Conservation (phyloP, 192 early-diverging fungal species). For the Phlyctochytrium bullatum region DNA sequence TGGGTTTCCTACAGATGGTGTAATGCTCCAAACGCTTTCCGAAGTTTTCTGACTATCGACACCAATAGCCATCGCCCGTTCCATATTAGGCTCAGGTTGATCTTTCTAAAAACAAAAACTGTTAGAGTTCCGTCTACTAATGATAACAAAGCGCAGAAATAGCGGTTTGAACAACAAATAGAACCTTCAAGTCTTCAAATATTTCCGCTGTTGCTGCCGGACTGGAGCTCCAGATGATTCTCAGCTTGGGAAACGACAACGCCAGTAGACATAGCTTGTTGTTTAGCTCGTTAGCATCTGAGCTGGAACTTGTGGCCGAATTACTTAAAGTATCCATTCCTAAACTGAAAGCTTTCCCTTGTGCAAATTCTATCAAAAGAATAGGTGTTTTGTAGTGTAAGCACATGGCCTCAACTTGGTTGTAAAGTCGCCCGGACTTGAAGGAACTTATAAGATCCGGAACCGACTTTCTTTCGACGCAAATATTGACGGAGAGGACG, state of each 20-base stretch:
- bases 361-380: conserved; percentile 91
- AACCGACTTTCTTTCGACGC: conserved; percentile 90
- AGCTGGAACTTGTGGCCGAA: conserved; percentile 1
- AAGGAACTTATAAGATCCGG: conserved; percentile 84
- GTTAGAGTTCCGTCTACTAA: too few relatives aligned
- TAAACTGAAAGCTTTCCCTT: conserved; percentile 73
- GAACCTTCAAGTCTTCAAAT: conserved; percentile 83
- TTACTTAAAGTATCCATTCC: not conserved
- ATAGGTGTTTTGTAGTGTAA: conserved; percentile 75
- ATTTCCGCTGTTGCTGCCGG: conserved; percentile 83
- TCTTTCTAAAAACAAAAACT: conserved; percentile 57
- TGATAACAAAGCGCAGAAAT: too few relatives aligned
- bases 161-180: conserved; percentile 1
- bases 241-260: conserved; percentile 79
- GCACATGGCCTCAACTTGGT: conserved; percentile 86
- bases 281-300: conserved; percentile 25
- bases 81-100: conserved; percentile 70
- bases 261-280: conserved; percentile 55
- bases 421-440: conserved; percentile 81
- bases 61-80: conserved; percentile 68
- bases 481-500: conserved; percentile 78
- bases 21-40: conserved; percentile 65
- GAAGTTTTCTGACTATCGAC: conserved; percentile 60
- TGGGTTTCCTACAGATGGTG: conserved; percentile 54
- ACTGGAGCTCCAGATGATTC: conserved; percentile 84